Base-by-base conservation (phyloP, 768 basidiomycete genomes). In the Chlorophyllum brunneum region DNA sequence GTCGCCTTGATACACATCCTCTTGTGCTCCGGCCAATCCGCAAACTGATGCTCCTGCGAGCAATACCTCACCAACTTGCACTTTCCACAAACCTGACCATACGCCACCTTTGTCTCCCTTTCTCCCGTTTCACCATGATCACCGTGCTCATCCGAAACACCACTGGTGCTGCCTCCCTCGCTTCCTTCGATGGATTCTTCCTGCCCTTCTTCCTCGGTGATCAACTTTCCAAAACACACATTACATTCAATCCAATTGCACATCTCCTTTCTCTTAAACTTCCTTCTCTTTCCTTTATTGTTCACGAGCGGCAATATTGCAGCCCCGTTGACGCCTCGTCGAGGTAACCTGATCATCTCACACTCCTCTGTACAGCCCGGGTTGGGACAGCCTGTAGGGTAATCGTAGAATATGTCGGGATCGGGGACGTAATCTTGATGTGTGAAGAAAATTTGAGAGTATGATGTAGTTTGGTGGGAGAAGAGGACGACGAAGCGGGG, bases 201-300 rank as follows among this genome's bases (percentile, higher is more conserved):
- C 29, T 37, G 10, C n/a, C 5, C 2, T 5, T 27, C 27, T n/a
- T 30, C 24, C 13, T 24, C 41, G 6, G 39, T 16, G 1, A 51
- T 33, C 48, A 77, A 76, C 42, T 79, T 80, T 48, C 70, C 68
- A 60, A 88, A 88, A 54, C 73, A 74, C 29, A 81, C 72, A 55
- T 79, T 72, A 61, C 87, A 89, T 58, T 87, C 86, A 48, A 88
- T 83, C 87, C 87, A 89, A 59, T 89, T 89, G 67, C 87, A 89
- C 85, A 89, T 87, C 64, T 85, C 80, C 57, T 75, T 79, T 9
- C 83, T 66, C 45, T 73, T 74, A 23, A 44, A 48, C 58, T 71
- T 79, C 43, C 75, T 73, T 57, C 69, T 74, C 48, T 74, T 73
- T 13, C 55, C 47, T 10, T 59, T 57, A 16, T 50, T 54, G 18